phyloP scores from a whole-genome alignment of 352 stramenopile species.

The Phytopythium litorale region DNA sequence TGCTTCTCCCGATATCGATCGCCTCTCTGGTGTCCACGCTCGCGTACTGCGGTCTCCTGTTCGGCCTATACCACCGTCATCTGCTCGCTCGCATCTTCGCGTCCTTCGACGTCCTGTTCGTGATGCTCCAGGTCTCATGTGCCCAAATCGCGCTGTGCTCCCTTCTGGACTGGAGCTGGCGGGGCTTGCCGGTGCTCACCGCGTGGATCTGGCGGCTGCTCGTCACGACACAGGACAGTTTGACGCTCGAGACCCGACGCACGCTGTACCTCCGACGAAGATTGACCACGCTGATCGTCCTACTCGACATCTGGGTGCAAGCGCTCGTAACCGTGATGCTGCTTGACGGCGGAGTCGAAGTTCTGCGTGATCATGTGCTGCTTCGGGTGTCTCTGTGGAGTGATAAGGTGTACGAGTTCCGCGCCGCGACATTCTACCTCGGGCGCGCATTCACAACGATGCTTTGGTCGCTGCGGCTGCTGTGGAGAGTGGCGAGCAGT shows the following conservation, averaged over 20 bases:
- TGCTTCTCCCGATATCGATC: background rate
- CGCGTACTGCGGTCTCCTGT: conserved; percentile 9
- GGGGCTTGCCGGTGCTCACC: conserved; percentile 8
- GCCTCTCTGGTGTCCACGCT: conserved; percentile 8
- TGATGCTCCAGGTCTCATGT: conserved; percentile 26
- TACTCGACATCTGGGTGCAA: conserved; percentile 1
- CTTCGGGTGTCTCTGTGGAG: background rate
- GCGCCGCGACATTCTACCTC: conserved; percentile 16
- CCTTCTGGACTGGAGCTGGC: conserved; percentile 26
- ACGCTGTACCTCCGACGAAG: background rate
- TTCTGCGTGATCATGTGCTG: conserved; percentile 1
- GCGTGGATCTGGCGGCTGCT: conserved; percentile 28
- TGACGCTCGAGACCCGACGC: conserved; percentile 8
- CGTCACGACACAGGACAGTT: conserved; percentile 24
- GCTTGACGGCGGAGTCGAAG: background rate
- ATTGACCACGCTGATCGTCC: background rate
- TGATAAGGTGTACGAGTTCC: conserved; percentile 1
- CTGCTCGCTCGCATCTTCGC: conserved; percentile 23
- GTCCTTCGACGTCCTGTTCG: conserved; percentile 35
- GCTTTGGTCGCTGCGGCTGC: conserved; percentile 14
- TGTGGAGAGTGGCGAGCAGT: conserved; percentile 7
- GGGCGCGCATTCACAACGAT: conserved; percentile 21
- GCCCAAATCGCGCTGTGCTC: conserved; percentile 21
- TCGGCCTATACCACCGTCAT: conserved; percentile 17
- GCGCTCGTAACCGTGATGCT: background rate